A percentile compares a stretch with the other conserved stretches of the same genome.
Conservation (phyloP, 2,329 filamentous ascomycete species). For the Elsinoe arachidis region DNA sequence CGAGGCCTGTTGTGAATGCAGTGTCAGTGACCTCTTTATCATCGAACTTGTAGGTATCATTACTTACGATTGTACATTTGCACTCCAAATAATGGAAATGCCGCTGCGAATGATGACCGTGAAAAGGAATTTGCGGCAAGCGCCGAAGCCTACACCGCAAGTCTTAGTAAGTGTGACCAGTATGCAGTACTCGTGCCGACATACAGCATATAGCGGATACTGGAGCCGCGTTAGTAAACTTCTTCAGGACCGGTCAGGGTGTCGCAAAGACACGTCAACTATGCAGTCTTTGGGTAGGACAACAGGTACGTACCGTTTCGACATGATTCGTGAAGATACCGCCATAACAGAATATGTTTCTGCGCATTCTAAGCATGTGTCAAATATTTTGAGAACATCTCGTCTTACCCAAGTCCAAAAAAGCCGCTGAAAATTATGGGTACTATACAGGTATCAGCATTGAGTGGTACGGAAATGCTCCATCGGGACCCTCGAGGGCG, state of each 20-base stretch:
- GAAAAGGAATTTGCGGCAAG: constrained; percentile 44
- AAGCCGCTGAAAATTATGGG: constrained; percentile 42
- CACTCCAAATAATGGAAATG: constrained; percentile 39
- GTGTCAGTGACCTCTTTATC: constrained; percentile 33
- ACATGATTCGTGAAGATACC: constrained; percentile 86
- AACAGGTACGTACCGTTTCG: constrained; percentile 38
- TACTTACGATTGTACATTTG: constrained; percentile 45
- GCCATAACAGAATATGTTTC: constrained; percentile 54
- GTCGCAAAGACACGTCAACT: constrained; percentile 3
- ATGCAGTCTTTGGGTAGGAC: constrained; percentile 8
- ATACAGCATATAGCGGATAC: constrained; percentile 40
- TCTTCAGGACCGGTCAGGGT: background rate
- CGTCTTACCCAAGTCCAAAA: constrained; percentile 37
- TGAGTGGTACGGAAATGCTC: background rate
- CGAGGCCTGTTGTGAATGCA: constrained; percentile 30
- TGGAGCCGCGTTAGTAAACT: constrained; percentile 16
- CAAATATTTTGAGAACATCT: background rate
- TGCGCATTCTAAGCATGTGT: background rate
- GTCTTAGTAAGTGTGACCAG: background rate
- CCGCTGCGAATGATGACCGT: constrained; percentile 40
- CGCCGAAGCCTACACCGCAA: constrained; percentile 31
- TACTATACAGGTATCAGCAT: constrained; percentile 24
- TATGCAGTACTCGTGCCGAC: background rate
- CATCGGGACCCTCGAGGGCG: background rate
- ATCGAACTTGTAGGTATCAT: background rate